Evolutionary conservation across 306 rosid genomes (phyloP).

Genomic region (Inga leiocalycina): DNA sequence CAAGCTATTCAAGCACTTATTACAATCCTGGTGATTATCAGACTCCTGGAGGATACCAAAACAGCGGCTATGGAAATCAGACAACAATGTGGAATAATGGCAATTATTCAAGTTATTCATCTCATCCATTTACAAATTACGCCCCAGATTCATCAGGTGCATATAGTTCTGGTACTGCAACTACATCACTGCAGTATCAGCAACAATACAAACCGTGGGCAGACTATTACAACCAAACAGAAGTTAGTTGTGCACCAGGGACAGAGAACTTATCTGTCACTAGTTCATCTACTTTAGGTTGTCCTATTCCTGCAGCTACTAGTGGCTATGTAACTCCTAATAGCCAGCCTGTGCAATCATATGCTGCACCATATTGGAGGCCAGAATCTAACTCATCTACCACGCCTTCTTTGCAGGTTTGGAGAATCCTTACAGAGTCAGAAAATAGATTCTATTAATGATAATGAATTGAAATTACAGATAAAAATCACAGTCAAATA

Average conservation of each 20-base stretch:
- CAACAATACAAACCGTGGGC: conserved; percentile 90
- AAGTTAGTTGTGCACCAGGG: conserved; percentile 99
- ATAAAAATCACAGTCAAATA: neutral
- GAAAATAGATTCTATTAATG: conserved; percentile 23
- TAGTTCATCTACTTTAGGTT: conserved; percentile 58
- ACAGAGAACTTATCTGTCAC: conserved; percentile 82
- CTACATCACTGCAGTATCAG: conserved; percentile 71
- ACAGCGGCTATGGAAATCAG: conserved; percentile 78
- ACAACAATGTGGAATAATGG: conserved; percentile 77
- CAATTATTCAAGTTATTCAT: conserved; percentile 67
- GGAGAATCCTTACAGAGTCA: conserved; percentile 42
- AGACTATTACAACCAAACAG: conserved; percentile 90
- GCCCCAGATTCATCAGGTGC: conserved; percentile 65
- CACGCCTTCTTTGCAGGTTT: conserved; percentile 84
- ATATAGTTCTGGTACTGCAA: conserved; percentile 63
- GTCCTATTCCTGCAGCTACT: conserved; percentile 59
- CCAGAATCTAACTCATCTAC: conserved; percentile 75
- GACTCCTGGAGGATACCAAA: conserved; percentile 92
- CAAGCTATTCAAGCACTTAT: conserved; percentile 99
- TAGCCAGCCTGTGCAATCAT: conserved; percentile 65
- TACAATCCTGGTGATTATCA: conserved; percentile 99
- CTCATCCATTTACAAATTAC: conserved; percentile 79
- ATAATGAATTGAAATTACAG: conserved; percentile 24
- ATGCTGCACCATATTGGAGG: conserved; percentile 70
- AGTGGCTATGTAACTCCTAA: conserved; percentile 59